These are phyloP conservation scores for Micractinium sp. DNA, from an alignment of 139 green algal genomes.

Conservation along the genomic window DNA sequence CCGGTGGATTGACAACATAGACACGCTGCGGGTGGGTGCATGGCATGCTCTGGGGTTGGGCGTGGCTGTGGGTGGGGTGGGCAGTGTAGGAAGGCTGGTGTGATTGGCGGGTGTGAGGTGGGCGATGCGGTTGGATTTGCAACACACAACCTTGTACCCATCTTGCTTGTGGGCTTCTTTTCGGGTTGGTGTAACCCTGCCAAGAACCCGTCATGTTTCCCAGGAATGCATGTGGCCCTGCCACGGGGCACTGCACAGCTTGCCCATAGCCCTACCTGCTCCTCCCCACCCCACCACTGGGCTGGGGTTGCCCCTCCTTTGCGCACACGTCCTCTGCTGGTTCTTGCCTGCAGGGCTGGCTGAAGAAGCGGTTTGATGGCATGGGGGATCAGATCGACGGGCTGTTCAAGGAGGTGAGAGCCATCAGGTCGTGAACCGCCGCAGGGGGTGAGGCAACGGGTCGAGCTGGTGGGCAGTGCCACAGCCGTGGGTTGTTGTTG, in stretches of 20 bases:
- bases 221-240: too few species aligned
- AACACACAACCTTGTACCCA: too few species aligned
- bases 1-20: conserved; percentile 73
- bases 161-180: too few species aligned
- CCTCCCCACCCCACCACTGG: not conserved
- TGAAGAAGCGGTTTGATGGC: conserved; percentile 75
- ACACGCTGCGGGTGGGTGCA: conserved; percentile 33
- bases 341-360: conserved; percentile 51
- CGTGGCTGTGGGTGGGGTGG: not conserved
- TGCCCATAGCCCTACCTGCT: not conserved
- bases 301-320: not conserved
- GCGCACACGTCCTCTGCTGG: not conserved
- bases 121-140: not conserved
- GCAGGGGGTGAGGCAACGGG: not conserved
- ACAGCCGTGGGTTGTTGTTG: not conserved
- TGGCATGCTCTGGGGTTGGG: not conserved
- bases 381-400: conserved; percentile 35
- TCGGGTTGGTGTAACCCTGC: too few species aligned
- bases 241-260: too few species aligned
- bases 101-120: not conserved
- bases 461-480: not conserved
- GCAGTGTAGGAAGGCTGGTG: not conserved
- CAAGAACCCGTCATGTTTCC: too few species aligned
- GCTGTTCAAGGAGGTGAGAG: conserved; percentile 21
- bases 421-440: not conserved